Percentiles rank a stretch among this genome's conserved stretches.
Evolutionary conservation across 805 yeast species (phyloP).

Genomic region (Kluyveromyces wickerhamii): DNA sequence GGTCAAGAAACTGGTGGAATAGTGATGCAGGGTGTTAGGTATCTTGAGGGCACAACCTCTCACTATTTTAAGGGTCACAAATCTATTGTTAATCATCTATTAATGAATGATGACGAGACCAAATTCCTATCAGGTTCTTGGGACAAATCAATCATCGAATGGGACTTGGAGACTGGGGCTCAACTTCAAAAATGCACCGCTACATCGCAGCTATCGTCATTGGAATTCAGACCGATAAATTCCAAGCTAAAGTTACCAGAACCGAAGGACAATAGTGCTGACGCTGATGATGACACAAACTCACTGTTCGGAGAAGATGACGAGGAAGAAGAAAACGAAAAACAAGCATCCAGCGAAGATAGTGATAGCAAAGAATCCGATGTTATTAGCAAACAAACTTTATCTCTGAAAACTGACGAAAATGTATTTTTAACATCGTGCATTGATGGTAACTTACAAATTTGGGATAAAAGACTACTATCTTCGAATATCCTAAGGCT

Average conservation of each 20-base stretch:
- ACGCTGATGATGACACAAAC: constrained; percentile 25
- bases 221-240: constrained; percentile 58
- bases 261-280: constrained; percentile 14
- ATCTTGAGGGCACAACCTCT: constrained; percentile 72
- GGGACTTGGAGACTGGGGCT: constrained; percentile 80
- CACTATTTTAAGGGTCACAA: constrained; percentile 68
- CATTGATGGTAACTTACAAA: constrained; percentile 68
- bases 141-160: constrained; percentile 73
- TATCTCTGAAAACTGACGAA: constrained; percentile 30
- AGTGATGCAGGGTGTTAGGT: constrained; percentile 70
- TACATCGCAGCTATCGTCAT: constrained; percentile 70
- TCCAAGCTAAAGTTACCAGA: constrained; percentile 39
- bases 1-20: constrained; percentile 86
- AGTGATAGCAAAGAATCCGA: not conserved
- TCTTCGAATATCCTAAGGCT: constrained; percentile 36
- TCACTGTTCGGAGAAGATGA: constrained; percentile 36
- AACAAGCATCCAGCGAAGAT: constrained; percentile 10
- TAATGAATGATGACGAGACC: constrained; percentile 53
- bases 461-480: constrained; percentile 71
- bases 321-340: constrained; percentile 33
- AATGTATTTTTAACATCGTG: constrained; percentile 68
- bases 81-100: constrained; percentile 66
- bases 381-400: constrained; percentile 13
- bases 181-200: constrained; percentile 38
- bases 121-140: constrained; percentile 76